Evolutionary conservation across 306 rosid species (phyloP), one percentile per base, ranked within the genome.

Genomic region (Prunus mume): DNA sequence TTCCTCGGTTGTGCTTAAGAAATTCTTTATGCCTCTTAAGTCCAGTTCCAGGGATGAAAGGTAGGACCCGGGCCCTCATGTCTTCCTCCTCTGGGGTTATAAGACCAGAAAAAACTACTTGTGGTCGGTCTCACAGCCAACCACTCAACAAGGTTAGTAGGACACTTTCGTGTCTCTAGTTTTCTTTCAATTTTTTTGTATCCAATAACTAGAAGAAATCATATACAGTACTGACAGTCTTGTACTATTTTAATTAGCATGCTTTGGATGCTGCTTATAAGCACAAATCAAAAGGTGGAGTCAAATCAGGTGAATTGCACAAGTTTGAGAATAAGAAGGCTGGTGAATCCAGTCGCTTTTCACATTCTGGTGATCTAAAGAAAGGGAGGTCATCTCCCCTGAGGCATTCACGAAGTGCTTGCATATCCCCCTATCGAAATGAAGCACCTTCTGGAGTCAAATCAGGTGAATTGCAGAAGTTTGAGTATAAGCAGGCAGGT

Each of bases 311-410:
- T 43, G 94, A 88, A 18, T 72, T 65, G 90, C 85, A 75, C 14
- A 91, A 81, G 76, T 75, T 80, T 14, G 86, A 78, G 72, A 86
- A 76, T 46, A 92, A 87, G 78, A 62, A 78, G 86, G 75, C n/a
- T 8, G 69, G 81, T 78, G 90, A 88, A 43, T 84, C 94, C 66
- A 85, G 71, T 54, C 83, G 83, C 65, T 86, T 87, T 81, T 45
- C 84, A 57, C 83, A 61, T 77, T 88, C 97, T 5, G 91, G 87
- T 25, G 97, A 94, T 38, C 83, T 86, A 75, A 81, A 77, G 46
- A 78, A 85, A 57, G 88, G 89, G 34, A 85, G 88, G 55, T 77
- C 86, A 51, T 89, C 97, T 76, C 96, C 97, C 30, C 88, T 90
- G 45, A 83, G 90, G 69, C 88, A 89, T 65, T 87, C 94, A 10